Base-by-base conservation (phyloP, 495 filamentous ascomycete species). In the Penicillium turbatum region DNA sequence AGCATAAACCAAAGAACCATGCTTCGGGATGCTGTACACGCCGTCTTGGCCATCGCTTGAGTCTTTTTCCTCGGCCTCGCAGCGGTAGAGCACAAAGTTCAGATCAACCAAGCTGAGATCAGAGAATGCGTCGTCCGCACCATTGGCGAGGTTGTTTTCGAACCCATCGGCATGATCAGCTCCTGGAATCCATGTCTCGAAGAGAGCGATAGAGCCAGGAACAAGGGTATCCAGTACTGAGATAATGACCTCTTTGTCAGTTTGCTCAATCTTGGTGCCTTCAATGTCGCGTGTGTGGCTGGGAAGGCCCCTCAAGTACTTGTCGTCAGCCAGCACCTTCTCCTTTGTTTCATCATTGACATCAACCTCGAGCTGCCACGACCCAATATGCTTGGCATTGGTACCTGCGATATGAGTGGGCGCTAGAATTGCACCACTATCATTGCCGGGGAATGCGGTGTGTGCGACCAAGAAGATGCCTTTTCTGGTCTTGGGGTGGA, bases 391-490 rank as follows among this genome's bases (percentile, higher is more conserved):
- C 58, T 89, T 90, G 15, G 84, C 92, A 54, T 73, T 79, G 10
- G 82, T 85, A 9, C 92, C 89, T 16, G 75, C 76, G 30, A 99
- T 81, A 60, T 80, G 83, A 9, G 90, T 88, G 8, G 92, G 84
- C 53, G 78, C 82, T 54, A 97, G 82, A 3, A 79, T 77, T 10
- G 86, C 86, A 16, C 86, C 85, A 53, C 88, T 86, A 31, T 89
- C 87, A 64, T 92, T 88, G 4, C 89, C 90, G 11, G 91, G 90
- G 66, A 89, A 97, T 3, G 95, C 92, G 30, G 92, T 97, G 56
- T 97, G 95, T 0, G 95, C 92, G 51, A 97, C 89, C 26, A 96
- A 72, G 72, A 97, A 97, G 63, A 96, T 88, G 38, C 95, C 95
- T 60, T 91, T 92, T 41, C 95, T 78, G 0, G 87, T 89, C 54